Conservation (phyloP, 352 stramenopile genomes). For the Globisporangium lucens region DNA sequence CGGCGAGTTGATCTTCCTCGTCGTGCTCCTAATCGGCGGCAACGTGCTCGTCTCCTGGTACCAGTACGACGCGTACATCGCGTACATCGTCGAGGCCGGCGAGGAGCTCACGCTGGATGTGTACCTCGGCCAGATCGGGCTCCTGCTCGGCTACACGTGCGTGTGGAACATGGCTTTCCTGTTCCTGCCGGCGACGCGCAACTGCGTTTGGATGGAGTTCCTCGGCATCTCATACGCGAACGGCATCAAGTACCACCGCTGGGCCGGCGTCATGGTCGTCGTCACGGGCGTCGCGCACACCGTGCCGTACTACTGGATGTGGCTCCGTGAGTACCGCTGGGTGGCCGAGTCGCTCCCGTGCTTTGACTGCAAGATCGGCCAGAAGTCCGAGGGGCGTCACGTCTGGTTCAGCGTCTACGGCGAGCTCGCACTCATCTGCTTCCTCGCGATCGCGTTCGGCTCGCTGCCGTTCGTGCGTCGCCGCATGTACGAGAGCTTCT, state of each 20-base stretch:
- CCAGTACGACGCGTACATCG: constrained; percentile 18
- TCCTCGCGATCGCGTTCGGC: constrained; percentile 31
- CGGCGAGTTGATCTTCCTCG: constrained; percentile 22
- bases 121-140: constrained; percentile 15
- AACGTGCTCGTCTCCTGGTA: constrained; percentile 21
- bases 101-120: constrained; percentile 2
- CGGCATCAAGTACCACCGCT: constrained; percentile 41
- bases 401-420: constrained; percentile 45
- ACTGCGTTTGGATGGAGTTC: constrained; percentile 37
- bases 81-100: not conserved
- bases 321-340: constrained; percentile 23
- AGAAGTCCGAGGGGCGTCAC: constrained; percentile 10
- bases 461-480: constrained; percentile 39
- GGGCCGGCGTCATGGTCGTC: constrained; percentile 26
- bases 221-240: constrained; percentile 35
- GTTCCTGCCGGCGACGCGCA: constrained; percentile 31
- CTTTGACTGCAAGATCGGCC: constrained; percentile 30
- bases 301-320: constrained; percentile 26
- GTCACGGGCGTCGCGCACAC: constrained; percentile 23
- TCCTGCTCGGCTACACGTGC: constrained; percentile 22
- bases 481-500: constrained; percentile 41
- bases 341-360: constrained; percentile 31
- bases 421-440: constrained; percentile 31
- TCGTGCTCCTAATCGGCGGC: constrained; percentile 21
- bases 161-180: constrained; percentile 43